Percentiles rank a stretch among this genome's conserved stretches.
These are phyloP conservation scores for Gossypium sturtianum DNA, from an alignment of 345 rosid genomes.

Conservation along the genomic window DNA sequence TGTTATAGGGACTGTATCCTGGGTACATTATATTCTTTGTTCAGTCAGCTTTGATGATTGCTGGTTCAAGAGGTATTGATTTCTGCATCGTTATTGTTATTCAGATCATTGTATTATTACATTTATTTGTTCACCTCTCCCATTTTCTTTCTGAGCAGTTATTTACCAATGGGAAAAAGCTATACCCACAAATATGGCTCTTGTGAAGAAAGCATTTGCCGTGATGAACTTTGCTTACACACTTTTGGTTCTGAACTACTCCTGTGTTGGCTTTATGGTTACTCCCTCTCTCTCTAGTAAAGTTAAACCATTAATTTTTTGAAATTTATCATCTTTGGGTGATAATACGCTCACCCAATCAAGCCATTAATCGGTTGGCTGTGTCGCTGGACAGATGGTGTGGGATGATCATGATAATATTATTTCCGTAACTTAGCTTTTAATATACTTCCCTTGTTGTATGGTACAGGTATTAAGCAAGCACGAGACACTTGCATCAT, in stretches of 20 bases:
- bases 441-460: slow-evolving; percentile 7
- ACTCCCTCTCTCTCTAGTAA: slow-evolving; percentile 10
- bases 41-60: slow-evolving; percentile 93
- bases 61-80: slow-evolving; percentile 75
- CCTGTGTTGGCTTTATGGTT: slow-evolving; percentile 89
- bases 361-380: not conserved
- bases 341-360: not conserved
- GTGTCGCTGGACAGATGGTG: not conserved
- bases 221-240: slow-evolving; percentile 63
- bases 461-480: slow-evolving; percentile 62
- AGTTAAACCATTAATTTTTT: not conserved
- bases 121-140: not conserved
- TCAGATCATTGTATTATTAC: not conserved
- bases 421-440: not conserved
- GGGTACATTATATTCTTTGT: slow-evolving; percentile 91
- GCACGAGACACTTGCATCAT: slow-evolving; percentile 71
- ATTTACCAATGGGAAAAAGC: slow-evolving; percentile 91
- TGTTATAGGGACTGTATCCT: slow-evolving; percentile 82
- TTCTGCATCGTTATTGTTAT: not conserved
- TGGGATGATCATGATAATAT: not conserved
- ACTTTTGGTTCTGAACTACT: slow-evolving; percentile 68
- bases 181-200: slow-evolving; percentile 29
- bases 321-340: not conserved
- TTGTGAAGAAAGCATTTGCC: slow-evolving; percentile 42
- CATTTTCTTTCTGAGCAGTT: slow-evolving; percentile 36